These are phyloP conservation scores for Ustilago bromivora DNA, from an alignment of 1,284 basidiomycete species.

Conservation along the genomic window DNA sequence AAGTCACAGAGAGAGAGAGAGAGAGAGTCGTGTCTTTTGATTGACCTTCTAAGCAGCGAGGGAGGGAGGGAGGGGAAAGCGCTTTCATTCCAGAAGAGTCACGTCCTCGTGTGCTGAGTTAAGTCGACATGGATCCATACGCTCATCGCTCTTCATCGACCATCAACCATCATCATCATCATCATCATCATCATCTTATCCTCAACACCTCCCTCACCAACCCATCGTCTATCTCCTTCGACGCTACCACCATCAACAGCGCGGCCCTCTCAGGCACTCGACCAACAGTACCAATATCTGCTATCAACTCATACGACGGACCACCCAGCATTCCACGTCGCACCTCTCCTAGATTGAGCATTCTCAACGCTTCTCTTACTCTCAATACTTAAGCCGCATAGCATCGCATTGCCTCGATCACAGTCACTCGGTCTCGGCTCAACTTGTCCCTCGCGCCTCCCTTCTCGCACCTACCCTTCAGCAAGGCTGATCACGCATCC, in stretches of 20 bases:
- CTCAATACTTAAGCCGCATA: background rate
- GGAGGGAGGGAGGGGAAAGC: background rate
- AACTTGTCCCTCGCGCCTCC: too few species aligned
- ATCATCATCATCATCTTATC: conserved; percentile 6
- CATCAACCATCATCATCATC: conserved; percentile 1
- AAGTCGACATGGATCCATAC: conserved; percentile 11
- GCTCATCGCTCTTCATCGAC: conserved; percentile 13
- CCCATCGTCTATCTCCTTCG: background rate
- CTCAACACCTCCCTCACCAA: background rate
- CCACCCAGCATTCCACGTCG: background rate
- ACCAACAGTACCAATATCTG: background rate
- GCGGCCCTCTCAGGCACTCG: background rate
- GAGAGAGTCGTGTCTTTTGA: background rate
- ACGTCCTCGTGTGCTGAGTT: background rate
- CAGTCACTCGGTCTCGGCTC: too few species aligned
- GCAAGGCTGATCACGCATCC: background rate
- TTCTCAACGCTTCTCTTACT: background rate
- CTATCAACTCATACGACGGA: background rate
- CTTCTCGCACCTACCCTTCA: background rate
- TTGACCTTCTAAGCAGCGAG: background rate
- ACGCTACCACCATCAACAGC: background rate
- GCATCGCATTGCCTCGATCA: too few species aligned
- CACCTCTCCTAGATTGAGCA: background rate
- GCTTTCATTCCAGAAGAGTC: background rate
- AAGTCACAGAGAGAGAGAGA: background rate